phyloP scores from a whole-genome alignment of 352 stramenopile genomes.

The Pythium graminicola region DNA sequence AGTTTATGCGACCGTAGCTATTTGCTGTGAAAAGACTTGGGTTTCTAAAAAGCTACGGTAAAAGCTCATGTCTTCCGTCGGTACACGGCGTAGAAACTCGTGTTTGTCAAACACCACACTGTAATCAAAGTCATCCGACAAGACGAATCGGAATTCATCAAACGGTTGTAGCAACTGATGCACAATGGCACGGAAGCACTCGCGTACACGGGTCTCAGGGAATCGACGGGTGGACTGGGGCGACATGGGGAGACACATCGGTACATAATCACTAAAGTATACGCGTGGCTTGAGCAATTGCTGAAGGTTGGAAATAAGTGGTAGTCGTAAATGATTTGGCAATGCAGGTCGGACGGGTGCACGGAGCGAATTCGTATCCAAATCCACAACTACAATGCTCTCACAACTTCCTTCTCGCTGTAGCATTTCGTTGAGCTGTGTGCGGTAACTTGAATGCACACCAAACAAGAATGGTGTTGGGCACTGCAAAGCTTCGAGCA shows the following conservation, averaged over 20 bases:
- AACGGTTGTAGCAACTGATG: conserved; percentile 47
- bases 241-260: conserved; percentile 41
- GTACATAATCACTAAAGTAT: conserved; percentile 72
- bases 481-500: conserved; percentile 80
- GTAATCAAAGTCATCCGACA: conserved; percentile 84
- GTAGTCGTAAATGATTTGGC: conserved; percentile 34
- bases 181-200: conserved; percentile 48
- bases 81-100: conserved; percentile 53
- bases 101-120: conserved; percentile 81
- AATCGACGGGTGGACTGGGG: conserved; percentile 31
- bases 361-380: conserved; percentile 59
- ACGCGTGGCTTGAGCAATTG: conserved; percentile 67
- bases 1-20: conserved; percentile 55
- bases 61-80: conserved; percentile 49
- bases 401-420: conserved; percentile 63
- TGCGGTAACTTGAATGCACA: conserved; percentile 66
- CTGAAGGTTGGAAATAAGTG: conserved; percentile 42
- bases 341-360: conserved; percentile 33
- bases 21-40: conserved; percentile 81
- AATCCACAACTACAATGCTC: conserved; percentile 63
- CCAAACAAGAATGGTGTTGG: conserved; percentile 83
- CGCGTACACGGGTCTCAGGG: conserved; percentile 49
- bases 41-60: conserved; percentile 80
- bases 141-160: conserved; percentile 76
- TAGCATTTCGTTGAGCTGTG: conserved; percentile 68